These are phyloP conservation scores for Lanmaoa pseudosensibilis DNA, from an alignment of 768 basidiomycete genomes.

Conservation along the genomic window DNA sequence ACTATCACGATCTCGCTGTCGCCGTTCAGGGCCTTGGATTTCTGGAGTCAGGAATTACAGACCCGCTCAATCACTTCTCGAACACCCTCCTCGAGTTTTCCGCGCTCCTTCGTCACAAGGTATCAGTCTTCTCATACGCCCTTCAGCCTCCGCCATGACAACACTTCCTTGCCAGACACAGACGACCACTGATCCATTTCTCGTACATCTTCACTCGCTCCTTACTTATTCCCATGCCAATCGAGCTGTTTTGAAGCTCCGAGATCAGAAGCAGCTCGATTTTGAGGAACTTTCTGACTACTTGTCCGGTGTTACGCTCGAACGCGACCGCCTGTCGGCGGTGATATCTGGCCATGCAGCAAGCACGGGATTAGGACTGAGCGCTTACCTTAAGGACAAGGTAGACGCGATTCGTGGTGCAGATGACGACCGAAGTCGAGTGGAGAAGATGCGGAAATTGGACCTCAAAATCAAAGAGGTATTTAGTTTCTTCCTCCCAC, in stretches of 20 bases:
- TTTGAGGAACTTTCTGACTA: constrained; percentile 97
- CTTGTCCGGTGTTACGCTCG: constrained; percentile 86
- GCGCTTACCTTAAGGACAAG: constrained; percentile 88
- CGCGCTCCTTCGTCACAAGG: constrained; percentile 80
- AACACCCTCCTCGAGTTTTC: constrained; percentile 96
- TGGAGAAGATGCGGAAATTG: constrained; percentile 91
- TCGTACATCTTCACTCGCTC: constrained; percentile 86
- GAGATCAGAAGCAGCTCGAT: constrained; percentile 98
- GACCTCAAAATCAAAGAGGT: constrained; percentile 97
- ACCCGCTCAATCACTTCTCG: constrained; percentile 95
- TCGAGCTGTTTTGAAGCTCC: constrained; percentile 88
- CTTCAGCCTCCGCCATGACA: neutral
- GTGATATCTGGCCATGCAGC: constrained; percentile 88
- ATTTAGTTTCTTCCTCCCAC: neutral
- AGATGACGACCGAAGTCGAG: constrained; percentile 89
- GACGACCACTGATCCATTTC: constrained; percentile 89
- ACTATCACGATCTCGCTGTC: constrained; percentile 96
- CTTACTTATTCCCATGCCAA: constrained; percentile 94
- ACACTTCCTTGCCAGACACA: constrained; percentile 56
- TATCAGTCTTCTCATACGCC: constrained; percentile 35
- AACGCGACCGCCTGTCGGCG: constrained; percentile 89
- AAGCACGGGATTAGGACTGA: constrained; percentile 78
- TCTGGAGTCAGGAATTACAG: constrained; percentile 97
- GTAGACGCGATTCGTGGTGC: constrained; percentile 90
- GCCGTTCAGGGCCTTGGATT: constrained; percentile 97